Evolutionary conservation across 2,329 filamentous ascomycete genomes (phyloP), one percentile per base, ranked within the genome.

Genomic region (Exophiala bonariae): DNA sequence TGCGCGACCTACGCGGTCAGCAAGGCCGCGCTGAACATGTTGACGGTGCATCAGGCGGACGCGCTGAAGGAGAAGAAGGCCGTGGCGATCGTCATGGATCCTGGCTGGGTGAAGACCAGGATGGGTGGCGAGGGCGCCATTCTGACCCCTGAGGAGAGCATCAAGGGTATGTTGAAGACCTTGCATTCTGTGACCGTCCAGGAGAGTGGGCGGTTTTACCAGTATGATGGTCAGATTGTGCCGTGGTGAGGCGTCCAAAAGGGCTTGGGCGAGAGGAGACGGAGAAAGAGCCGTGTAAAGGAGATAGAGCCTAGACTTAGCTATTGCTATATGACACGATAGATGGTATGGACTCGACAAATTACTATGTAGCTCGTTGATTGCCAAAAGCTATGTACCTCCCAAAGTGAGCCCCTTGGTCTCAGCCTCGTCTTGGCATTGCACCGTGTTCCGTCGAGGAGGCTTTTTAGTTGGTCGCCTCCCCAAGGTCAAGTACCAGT

Each of bases 81-180:
- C 6, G 62, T 61, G 13, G 67, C 70, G 8, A 60, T 71, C 17
- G 63, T 63, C 39, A 68, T 71, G 66, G 68, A 73, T 61, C 71
- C 71, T 0, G 71, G 71, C 5, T 73, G 69, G 69, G 69, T 73
- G 18, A 66, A 68, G 64, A 73, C 70, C 17, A 63, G 68, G 49
- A 68, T 73, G 63, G 71, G 71, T 2, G 71, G 70, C 0, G 65
- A 68, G 30, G 66, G 66, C 3, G 68, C 68, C 19, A 60, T 69
- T 54, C 57, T 71, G 14, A 63, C 67, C 57, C 59, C 64, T 4
- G 45, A 66, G 30, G 62, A 67, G 36, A 69, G 66, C 50, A 66
- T 71, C 43, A 20, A 23, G n/a, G 55, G 56, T 18, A 70, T 71
- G 66, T 38, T 71, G 48, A 65, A 68, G 44, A 60, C 64, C 4